Percentiles rank a stretch among this genome's conserved stretches.
These are phyloP conservation scores for Suhomyces sp. DNA, from an alignment of 805 yeast genomes.

Conservation along the genomic window DNA sequence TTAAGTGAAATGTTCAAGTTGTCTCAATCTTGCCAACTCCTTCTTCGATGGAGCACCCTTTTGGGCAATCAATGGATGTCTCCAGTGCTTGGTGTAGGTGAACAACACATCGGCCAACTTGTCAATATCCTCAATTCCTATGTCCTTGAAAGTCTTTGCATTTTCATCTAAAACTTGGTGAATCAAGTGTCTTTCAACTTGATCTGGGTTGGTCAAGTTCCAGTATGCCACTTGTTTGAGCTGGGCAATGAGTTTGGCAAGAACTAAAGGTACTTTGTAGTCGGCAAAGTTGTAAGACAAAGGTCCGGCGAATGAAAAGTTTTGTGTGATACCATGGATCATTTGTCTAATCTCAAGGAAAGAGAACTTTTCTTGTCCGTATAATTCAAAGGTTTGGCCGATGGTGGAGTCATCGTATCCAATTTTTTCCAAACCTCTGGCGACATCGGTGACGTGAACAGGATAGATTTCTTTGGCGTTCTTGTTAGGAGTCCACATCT, in stretches of 20 bases:
- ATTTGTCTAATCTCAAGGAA: slow-evolving; percentile 65
- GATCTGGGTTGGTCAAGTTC: slow-evolving; percentile 64
- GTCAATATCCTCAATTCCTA: slow-evolving; percentile 53
- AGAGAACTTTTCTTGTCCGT: slow-evolving; percentile 67
- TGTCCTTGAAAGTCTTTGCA: slow-evolving; percentile 66
- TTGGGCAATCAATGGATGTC: slow-evolving; percentile 49
- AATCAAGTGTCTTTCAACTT: slow-evolving; percentile 68
- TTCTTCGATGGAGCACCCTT: slow-evolving; percentile 42
- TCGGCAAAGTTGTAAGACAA: slow-evolving; percentile 43
- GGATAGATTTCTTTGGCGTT: slow-evolving; percentile 66
- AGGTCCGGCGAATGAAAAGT: slow-evolving; percentile 46
- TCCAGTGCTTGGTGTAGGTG: slow-evolving; percentile 48
- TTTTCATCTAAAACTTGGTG: slow-evolving; percentile 61
- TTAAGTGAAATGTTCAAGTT: slow-evolving; percentile 44
- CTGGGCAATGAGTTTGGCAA: slow-evolving; percentile 47
- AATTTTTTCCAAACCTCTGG: slow-evolving; percentile 72
- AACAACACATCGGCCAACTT: slow-evolving; percentile 47
- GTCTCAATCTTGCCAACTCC: slow-evolving; percentile 43
- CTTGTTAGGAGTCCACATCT: slow-evolving; percentile 65
- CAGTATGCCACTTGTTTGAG: slow-evolving; percentile 44
- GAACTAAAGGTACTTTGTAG: slow-evolving; percentile 42
- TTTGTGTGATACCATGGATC: slow-evolving; percentile 62
- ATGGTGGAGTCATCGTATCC: slow-evolving; percentile 79
- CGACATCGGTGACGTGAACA: slow-evolving; percentile 75
- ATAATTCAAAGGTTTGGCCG: slow-evolving; percentile 73